Conservation (phyloP, 129 eudicot species). For the Helichrysum umbraculigerum region DNA sequence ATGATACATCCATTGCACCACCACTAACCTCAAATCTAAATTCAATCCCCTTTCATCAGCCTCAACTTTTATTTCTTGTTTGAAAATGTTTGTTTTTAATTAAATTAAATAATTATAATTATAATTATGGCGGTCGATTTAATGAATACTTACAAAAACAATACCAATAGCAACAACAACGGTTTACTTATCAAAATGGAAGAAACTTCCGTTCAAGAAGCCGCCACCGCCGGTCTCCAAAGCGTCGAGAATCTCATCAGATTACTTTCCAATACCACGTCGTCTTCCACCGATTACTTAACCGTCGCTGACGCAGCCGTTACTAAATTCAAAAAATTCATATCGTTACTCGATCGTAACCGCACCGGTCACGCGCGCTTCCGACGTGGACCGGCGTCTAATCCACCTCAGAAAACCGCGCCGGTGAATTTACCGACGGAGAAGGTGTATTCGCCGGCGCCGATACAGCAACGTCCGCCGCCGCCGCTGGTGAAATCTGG, state of each 20-base stretch:
- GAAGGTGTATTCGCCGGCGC: constrained; percentile 49
- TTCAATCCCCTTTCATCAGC: not conserved
- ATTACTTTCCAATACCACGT: constrained; percentile 49
- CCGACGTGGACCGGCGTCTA: constrained; percentile 69
- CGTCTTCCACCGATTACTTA: constrained; percentile 48
- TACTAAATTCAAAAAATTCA: constrained; percentile 71
- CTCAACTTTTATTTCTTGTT: constrained; percentile 2
- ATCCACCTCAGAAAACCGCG: constrained; percentile 20
- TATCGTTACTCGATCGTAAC: constrained; percentile 68
- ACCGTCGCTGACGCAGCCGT: constrained; percentile 86
- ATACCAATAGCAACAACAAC: not conserved
- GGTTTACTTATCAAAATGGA: constrained; percentile 48
- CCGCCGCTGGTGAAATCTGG: constrained; percentile 45
- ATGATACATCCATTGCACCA: not conserved
- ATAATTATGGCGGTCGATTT: constrained; percentile 73
- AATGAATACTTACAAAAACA: constrained; percentile 55
- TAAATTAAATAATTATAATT: not conserved
- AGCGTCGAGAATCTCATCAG: constrained; percentile 85
- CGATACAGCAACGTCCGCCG: constrained; percentile 72
- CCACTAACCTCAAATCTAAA: not conserved
- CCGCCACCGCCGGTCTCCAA: constrained; percentile 85
- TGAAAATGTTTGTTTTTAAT: not conserved
- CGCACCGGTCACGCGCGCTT: constrained; percentile 99
- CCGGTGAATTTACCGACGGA: not conserved
- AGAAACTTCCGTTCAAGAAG: constrained; percentile 71